Evolutionary conservation across 2,329 filamentous ascomycete genomes (phyloP).

Genomic region (Monosporascus sp.): DNA sequence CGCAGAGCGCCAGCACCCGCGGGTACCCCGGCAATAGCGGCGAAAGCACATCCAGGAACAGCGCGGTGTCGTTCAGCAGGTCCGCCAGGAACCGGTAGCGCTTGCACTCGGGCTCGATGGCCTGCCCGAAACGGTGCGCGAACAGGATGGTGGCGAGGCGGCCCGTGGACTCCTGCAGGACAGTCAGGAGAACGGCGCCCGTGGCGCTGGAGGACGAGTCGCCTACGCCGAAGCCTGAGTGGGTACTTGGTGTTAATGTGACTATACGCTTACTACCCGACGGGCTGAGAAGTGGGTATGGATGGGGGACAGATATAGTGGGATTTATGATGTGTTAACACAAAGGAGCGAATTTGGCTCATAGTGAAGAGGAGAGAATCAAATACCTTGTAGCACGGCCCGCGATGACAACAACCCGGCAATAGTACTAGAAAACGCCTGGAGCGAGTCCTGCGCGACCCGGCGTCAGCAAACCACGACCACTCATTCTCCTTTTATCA

Average conservation of each 20-base stretch:
- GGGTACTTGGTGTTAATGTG: too few relatives aligned
- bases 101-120: slow-evolving; percentile 87
- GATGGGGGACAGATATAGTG: too few relatives aligned
- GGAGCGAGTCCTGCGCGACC: slow-evolving; percentile 58
- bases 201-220: slow-evolving; percentile 75
- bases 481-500: background rate
- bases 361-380: slow-evolving; percentile 22
- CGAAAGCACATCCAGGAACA: slow-evolving; percentile 79
- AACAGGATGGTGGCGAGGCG: slow-evolving; percentile 82
- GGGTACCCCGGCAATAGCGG: slow-evolving; percentile 31
- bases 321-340: too few relatives aligned
- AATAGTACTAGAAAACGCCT: slow-evolving; percentile 80
- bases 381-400: slow-evolving; percentile 62
- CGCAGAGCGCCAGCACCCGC: slow-evolving; percentile 46
- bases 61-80: slow-evolving; percentile 80
- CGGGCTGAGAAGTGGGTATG: too few relatives aligned
- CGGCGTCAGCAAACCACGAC: background rate
- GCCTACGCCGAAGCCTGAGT: slow-evolving; percentile 64
- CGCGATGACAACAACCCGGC: slow-evolving; percentile 74
- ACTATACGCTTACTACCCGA: too few relatives aligned
- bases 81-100: slow-evolving; percentile 83
- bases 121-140: slow-evolving; percentile 73
- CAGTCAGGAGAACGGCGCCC: slow-evolving; percentile 73
- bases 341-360: too few relatives aligned
- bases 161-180: slow-evolving; percentile 76